Conservation (phyloP, 179 eudicot species). For the Silene vulgaris region DNA sequence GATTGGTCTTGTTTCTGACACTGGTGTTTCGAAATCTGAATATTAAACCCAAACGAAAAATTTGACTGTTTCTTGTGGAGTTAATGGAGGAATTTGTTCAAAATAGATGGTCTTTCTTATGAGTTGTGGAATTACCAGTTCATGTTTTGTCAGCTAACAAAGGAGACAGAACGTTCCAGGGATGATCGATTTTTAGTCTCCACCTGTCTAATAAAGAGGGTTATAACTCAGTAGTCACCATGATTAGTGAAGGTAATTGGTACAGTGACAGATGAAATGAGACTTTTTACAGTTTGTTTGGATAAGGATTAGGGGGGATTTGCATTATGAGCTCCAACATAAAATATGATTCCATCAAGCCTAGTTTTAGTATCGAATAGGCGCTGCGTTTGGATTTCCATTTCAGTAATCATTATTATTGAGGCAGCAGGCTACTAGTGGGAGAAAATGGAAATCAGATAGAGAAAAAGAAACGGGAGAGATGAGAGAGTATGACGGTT, state of each 20-base stretch:
- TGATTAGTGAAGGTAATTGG: not conserved
- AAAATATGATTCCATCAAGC: no score
- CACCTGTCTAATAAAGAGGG: not conserved
- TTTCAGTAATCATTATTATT: no score
- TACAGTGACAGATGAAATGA: not conserved
- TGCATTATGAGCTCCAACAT: not conserved
- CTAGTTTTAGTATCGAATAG: no score
- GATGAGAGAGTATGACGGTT: no score
- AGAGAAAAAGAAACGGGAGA: no score
- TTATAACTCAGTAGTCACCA: not conserved
- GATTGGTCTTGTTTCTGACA: slow-evolving; percentile 9
- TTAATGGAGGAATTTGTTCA: not conserved
- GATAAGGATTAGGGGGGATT: not conserved
- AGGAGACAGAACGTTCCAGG: not conserved
- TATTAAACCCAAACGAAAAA: not conserved
- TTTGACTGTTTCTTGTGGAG: not conserved
- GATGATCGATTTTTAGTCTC: not conserved
- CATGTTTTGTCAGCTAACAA: slow-evolving; percentile 14
- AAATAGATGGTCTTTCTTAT: not conserved
- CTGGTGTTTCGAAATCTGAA: not conserved
- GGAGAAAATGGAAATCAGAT: no score
- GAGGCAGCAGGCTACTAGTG: no score
- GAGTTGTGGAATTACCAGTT: not conserved
- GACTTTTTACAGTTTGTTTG: not conserved
- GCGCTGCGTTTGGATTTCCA: no score